These are phyloP conservation scores for Colletotrichum sp. DNA, from an alignment of 2,329 filamentous ascomycete species.

Conservation along the genomic window DNA sequence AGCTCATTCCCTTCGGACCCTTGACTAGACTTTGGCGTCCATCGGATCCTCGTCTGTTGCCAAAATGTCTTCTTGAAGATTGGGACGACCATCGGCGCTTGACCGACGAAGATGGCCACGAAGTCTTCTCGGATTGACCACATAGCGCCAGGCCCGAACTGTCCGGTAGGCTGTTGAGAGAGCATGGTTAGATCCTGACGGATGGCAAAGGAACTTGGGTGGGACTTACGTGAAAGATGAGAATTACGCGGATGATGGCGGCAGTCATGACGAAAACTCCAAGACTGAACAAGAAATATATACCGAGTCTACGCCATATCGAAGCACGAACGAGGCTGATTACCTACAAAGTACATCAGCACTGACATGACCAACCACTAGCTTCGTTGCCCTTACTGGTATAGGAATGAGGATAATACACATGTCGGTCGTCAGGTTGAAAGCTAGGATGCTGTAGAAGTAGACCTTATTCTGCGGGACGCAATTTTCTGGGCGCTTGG, in stretches of 20 bases:
- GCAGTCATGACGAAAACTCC: conserved; percentile 38
- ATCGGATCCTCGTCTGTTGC: not conserved
- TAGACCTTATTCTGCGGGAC: conserved; percentile 34
- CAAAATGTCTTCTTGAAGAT: conserved; percentile 30
- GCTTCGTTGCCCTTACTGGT: conserved; percentile 28
- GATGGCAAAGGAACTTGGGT: fast-evolving
- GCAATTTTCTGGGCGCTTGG: conserved; percentile 24
- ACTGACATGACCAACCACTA: not conserved
- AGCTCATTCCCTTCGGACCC: conserved; percentile 20
- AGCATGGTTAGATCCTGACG: not conserved
- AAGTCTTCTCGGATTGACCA: conserved; percentile 44
- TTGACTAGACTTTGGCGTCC: not conserved
- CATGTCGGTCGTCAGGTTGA: conserved; percentile 38
- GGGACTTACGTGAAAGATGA: conserved; percentile 32
- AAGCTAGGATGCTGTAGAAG: conserved; percentile 34
- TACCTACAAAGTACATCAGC: conserved; percentile 19
- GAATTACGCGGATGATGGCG: conserved; percentile 28
- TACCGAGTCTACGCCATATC: conserved; percentile 30
- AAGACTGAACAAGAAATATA: conserved; percentile 34
- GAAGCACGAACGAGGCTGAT: conserved; percentile 32
- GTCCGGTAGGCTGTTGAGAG: not conserved
- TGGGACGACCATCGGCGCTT: conserved; percentile 38
- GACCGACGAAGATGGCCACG: conserved; percentile 40
- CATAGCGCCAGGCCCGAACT: conserved; percentile 27
- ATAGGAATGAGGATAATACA: conserved; percentile 39